phyloP scores from a whole-genome alignment of 345 rosid genomes.

The Cardiospermum halicacabum region DNA sequence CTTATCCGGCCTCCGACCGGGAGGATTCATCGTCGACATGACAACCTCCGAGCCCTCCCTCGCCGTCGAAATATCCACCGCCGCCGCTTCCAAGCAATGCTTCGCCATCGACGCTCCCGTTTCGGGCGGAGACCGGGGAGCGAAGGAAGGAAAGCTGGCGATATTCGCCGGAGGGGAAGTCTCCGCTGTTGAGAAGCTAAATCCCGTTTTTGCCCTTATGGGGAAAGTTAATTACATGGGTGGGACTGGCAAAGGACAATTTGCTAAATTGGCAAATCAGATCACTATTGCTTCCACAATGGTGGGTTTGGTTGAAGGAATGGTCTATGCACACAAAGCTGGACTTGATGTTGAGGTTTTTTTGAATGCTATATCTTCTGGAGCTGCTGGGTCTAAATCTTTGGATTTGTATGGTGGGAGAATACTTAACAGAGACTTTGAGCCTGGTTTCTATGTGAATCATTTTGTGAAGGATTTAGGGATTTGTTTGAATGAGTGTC shows the following conservation, averaged over 20 bases:
- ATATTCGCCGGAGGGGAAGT: slow-evolving; percentile 81
- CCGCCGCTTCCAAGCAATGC: slow-evolving; percentile 52
- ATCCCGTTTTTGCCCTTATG: slow-evolving; percentile 56
- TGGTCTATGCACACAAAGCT: slow-evolving; percentile 65
- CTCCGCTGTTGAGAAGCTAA: slow-evolving; percentile 33
- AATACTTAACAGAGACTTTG: slow-evolving; percentile 77
- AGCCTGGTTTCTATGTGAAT: slow-evolving; percentile 77
- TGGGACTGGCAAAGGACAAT: slow-evolving; percentile 68
- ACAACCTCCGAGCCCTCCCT: slow-evolving; percentile 95
- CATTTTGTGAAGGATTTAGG: slow-evolving; percentile 88
- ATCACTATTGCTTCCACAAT: slow-evolving; percentile 75
- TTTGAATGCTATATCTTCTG: slow-evolving; percentile 54
- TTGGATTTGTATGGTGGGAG: slow-evolving; percentile 57
- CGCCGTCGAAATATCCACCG: slow-evolving; percentile 59
- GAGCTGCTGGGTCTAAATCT: slow-evolving; percentile 77
- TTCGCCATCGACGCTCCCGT: slow-evolving; percentile 74
- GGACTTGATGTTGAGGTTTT: slow-evolving; percentile 65
- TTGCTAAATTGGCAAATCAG: slow-evolving; percentile 76
- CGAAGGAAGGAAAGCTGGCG: slow-evolving; percentile 58
- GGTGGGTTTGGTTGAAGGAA: slow-evolving; percentile 84
- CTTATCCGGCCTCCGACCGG: slow-evolving; percentile 60
- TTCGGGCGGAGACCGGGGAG: slow-evolving; percentile 76
- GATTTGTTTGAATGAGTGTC: slow-evolving; percentile 81
- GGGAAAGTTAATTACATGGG: slow-evolving; percentile 89
- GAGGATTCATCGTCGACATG: slow-evolving; percentile 88